Evolutionary conservation across 306 rosid species (phyloP).

Genomic region (Prunus salicina): DNA sequence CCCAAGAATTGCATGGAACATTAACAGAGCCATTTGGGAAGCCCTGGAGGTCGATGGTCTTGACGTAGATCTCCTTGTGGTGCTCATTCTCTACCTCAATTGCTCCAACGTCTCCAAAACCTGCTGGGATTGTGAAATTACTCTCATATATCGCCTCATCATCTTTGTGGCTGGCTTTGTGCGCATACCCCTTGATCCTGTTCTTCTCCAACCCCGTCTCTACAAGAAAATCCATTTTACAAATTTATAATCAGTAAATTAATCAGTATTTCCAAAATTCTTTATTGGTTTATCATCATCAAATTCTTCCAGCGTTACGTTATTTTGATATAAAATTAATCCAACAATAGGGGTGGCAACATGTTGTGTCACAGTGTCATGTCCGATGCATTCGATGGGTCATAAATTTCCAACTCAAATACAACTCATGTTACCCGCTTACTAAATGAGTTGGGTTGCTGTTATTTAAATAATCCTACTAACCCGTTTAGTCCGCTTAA

Average conservation of each 20-base stretch:
- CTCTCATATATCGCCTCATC: conserved; percentile 44
- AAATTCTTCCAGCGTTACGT: too few species aligned
- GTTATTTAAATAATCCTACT: too few species aligned
- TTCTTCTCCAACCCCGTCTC: conserved; percentile 56
- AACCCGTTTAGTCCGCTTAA: too few species aligned
- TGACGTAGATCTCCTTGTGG: conserved; percentile 63
- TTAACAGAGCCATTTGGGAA: conserved; percentile 25
- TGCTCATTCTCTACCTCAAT: conserved; percentile 68
- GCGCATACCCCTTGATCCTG: conserved; percentile 44
- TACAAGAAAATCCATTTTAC: background rate
- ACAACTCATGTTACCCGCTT: too few species aligned
- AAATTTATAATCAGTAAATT: background rate
- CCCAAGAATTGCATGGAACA: conserved; percentile 58
- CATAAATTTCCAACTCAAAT: too few species aligned
- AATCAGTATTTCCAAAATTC: too few species aligned
- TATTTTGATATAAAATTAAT: too few species aligned
- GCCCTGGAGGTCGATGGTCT: conserved; percentile 44
- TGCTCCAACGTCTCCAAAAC: conserved; percentile 65
- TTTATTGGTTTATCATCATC: too few species aligned
- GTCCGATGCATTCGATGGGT: too few species aligned
- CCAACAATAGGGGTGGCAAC: too few species aligned
- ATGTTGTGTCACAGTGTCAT: too few species aligned
- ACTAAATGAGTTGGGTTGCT: too few species aligned
- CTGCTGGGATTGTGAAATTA: conserved; percentile 41
- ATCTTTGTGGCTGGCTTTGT: conserved; percentile 27